Conservation (phyloP, 1,139 yeast species). For the Saccharomyces hybrid region DNA sequence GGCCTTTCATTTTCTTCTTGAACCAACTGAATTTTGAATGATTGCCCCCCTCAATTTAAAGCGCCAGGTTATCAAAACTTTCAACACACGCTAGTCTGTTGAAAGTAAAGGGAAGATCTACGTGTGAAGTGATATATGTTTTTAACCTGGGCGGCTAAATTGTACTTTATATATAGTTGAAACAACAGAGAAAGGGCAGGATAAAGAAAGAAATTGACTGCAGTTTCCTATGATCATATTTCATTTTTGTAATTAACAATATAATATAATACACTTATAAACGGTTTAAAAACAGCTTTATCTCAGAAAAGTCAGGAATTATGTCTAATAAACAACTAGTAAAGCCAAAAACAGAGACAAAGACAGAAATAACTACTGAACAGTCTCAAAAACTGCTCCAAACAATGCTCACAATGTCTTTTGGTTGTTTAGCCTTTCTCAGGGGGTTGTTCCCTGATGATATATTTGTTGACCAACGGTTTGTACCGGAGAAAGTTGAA, state of each 20-base stretch:
- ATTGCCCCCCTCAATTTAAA: no score
- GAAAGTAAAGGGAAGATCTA: neutral
- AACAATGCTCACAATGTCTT: constrained; percentile 40
- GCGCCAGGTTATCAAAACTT: neutral
- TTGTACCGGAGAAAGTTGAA: constrained; percentile 33
- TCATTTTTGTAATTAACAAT: no score
- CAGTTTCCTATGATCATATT: neutral
- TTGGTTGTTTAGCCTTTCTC: constrained; percentile 46
- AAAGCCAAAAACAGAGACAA: constrained; percentile 11
- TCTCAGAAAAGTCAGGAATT: constrained; percentile 42
- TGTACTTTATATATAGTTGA: neutral
- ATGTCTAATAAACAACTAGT: constrained; percentile 28
- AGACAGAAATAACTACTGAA: constrained; percentile 23
- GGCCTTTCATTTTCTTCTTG: neutral
- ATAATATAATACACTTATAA: neutral
- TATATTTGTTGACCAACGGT: constrained; percentile 38
- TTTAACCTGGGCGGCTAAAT: neutral
- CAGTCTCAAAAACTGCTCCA: constrained; percentile 39
- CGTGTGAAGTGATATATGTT: neutral
- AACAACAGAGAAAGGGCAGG: neutral
- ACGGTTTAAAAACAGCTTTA: constrained; percentile 33
- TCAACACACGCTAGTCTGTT: neutral
- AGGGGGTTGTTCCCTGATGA: constrained; percentile 46
- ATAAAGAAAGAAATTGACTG: no score
- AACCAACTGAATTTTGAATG: neutral